Base-by-base conservation (phyloP, 371 early-diverging fungal genomes). In the Apophysomyces variabilis region DNA sequence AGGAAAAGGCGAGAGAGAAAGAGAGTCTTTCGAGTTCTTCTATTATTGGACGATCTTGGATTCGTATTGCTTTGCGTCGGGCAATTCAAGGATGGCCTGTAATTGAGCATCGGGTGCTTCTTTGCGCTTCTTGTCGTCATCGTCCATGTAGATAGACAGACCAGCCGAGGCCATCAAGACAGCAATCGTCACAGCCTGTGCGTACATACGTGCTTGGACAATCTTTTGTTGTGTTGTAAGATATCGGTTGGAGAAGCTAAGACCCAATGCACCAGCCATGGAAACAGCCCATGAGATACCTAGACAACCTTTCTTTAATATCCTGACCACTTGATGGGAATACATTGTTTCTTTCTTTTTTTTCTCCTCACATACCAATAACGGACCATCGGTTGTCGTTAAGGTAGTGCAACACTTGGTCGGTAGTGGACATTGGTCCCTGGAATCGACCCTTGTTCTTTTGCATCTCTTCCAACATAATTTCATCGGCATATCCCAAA, bases 161-260 rank as follows among this genome's bases (percentile, higher is more conserved):
- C 79, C 78, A 47, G 84, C 84, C 4, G 84, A 84, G 0, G 78
- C 79, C 81, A 84, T 77, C 60, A 84, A 61, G 12, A 84, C 81
- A 37, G 75, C 81, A 60, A 84, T 73, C 0, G 84, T 84, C 21
- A 78, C 78, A 6, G 81, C 84, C 62, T 84, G 80, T 38, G 83
- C 82, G 63, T 79, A 90, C 90, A 92, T 90, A 80, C 92, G 89
- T 7, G 92, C 91, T 57, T 92, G 90, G 32, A 92, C 92, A 5
- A 89, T 68, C 67, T 90, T 90, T 71, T 92, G 92, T 54, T 90
- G 87, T 6, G 85, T 84, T 3, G 89, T 84, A 60, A 91, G 74
- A 12, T 86, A 88, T 73, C 81, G 85, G 69, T 91, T 82, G 38
- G 87, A 83, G 66, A 89, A 91, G 62, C 89, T 82, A 67, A 87